Conservation (phyloP, 2,329 filamentous ascomycete genomes). For the Calonectria hawksworthii region DNA sequence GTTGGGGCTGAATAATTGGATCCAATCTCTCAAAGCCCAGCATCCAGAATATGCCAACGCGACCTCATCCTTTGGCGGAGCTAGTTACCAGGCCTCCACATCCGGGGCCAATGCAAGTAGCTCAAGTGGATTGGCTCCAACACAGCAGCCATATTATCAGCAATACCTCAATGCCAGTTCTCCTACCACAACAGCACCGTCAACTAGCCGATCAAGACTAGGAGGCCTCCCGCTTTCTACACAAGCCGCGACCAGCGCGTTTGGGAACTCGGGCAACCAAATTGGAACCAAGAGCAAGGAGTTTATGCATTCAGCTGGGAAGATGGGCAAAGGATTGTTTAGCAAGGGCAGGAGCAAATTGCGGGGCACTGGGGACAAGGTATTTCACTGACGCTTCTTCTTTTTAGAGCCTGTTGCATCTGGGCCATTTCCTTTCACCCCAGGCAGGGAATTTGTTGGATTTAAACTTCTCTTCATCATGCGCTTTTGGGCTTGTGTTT, state of each 20-base stretch:
- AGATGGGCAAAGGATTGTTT: constrained; percentile 91
- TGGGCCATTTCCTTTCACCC: constrained; percentile 45
- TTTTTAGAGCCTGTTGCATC: constrained; percentile 47
- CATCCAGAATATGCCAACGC: constrained; percentile 64
- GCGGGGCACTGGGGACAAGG: constrained; percentile 82
- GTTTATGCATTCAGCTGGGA: constrained; percentile 86
- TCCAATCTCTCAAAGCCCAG: constrained; percentile 59
- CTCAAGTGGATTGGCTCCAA: constrained; percentile 41
- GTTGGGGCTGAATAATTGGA: constrained; percentile 78
- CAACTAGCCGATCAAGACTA: constrained; percentile 53
- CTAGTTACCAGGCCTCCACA: constrained; percentile 25
- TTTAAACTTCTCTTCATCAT: constrained; percentile 48
- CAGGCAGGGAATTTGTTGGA: constrained; percentile 46
- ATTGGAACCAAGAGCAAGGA: constrained; percentile 91
- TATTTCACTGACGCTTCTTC: constrained; percentile 77
- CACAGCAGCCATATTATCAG: constrained; percentile 67
- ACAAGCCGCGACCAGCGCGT: constrained; percentile 59
- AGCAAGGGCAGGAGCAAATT: constrained; percentile 93
- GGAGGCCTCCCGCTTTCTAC: constrained; percentile 53
- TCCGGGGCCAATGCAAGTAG: constrained; percentile 38
- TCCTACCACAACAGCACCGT: constrained; percentile 41
- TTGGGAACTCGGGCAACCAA: constrained; percentile 70
- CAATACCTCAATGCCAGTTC: constrained; percentile 66
- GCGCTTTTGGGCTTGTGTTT: constrained; percentile 47
- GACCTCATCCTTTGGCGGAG: constrained; percentile 47